A percentile compares a stretch with the other conserved stretches of the same genome.
Conservation (phyloP, 352 stramenopile species). For the Phytopythium boreale region DNA sequence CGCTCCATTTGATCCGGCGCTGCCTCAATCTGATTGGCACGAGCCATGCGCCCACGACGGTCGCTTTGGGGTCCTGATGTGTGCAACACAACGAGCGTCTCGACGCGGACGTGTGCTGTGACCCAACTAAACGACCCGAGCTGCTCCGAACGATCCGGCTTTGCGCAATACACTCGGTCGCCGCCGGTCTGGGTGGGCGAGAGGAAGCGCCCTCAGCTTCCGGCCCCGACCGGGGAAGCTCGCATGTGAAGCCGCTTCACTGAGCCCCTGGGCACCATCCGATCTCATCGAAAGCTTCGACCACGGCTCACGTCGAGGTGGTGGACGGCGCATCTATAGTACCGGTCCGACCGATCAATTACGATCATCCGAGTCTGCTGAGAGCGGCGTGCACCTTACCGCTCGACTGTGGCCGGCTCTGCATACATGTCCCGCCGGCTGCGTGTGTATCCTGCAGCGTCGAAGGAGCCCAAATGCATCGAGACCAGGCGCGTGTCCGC, state of each 20-base stretch:
- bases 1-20: not conserved
- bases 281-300: too few species aligned
- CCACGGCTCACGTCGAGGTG: too few species aligned
- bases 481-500: not conserved
- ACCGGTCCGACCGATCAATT: too few species aligned
- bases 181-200: not conserved
- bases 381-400: too few species aligned
- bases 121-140: not conserved
- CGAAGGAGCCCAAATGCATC: not conserved
- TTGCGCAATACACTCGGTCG: not conserved
- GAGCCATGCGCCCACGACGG: not conserved
- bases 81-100: not conserved
- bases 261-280: too few species aligned
- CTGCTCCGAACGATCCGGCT: not conserved
- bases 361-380: too few species aligned
- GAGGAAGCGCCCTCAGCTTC: not conserved
- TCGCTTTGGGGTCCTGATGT: not conserved
- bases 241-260: not conserved
- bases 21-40: not conserved
- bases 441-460: too few species aligned
- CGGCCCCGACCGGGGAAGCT: not conserved
- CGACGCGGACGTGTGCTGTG: not conserved
- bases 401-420: too few species aligned
- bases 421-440: too few species aligned
- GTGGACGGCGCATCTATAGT: too few species aligned